Conservation (phyloP, 192 early-diverging fungal genomes). For the Spizellomyces punctatus region DNA sequence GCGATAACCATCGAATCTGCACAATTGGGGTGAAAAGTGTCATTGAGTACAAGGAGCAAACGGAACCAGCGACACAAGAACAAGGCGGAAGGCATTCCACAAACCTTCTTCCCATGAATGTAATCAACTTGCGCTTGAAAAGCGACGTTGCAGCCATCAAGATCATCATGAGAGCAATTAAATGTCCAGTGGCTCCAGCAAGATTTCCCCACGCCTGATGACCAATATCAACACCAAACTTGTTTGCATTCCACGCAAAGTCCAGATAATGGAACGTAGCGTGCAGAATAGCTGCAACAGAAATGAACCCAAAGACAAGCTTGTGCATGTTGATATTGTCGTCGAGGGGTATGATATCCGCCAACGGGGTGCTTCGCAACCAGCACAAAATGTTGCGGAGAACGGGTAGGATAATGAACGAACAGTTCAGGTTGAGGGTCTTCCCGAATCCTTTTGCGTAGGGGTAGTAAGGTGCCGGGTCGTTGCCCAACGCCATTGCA, state of each 20-base stretch:
- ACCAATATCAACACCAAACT: slow-evolving; percentile 16
- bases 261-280: slow-evolving; percentile 36
- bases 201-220: slow-evolving; percentile 29
- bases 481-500: background rate
- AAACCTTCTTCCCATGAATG: slow-evolving; percentile 38
- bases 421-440: slow-evolving; percentile 40
- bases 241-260: slow-evolving; percentile 23
- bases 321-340: slow-evolving; percentile 45
- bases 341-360: slow-evolving; percentile 38
- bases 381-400: slow-evolving; percentile 39
- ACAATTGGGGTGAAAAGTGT: too few species aligned
- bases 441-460: slow-evolving; percentile 43
- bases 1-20: slow-evolving; percentile 36
- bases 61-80: too few species aligned
- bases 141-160: slow-evolving; percentile 30
- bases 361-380: slow-evolving; percentile 32
- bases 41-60: too few species aligned
- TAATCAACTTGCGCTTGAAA: slow-evolving; percentile 69
- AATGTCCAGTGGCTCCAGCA: slow-evolving; percentile 35
- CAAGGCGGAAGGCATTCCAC: background rate
- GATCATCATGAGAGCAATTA: slow-evolving; percentile 25
- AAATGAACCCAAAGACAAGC: slow-evolving; percentile 27
- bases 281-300: slow-evolving; percentile 21
- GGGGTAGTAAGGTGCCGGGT: slow-evolving; percentile 33
- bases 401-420: slow-evolving; percentile 37